Base-by-base conservation (phyloP, 2,329 filamentous ascomycete genomes). In the Colletotrichum higginsianum region DNA sequence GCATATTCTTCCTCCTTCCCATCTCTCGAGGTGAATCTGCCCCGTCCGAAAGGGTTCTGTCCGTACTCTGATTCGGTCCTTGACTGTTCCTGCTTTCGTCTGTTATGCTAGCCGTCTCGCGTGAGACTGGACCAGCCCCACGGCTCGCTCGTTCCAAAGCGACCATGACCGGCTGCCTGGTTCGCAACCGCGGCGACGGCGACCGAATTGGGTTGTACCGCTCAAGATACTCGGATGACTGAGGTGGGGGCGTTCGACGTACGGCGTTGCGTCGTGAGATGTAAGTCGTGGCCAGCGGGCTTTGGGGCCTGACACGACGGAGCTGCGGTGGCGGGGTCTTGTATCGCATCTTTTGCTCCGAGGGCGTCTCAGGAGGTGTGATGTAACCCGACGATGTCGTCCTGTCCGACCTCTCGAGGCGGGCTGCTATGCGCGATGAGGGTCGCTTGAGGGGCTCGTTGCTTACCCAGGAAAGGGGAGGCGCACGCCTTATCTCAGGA, bases 401-500 rank as follows among this genome's bases (percentile, higher is more conserved):
- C 46, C 57, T 74, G 8, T 75, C 75, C 16, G 75, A 77, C 42
- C 70, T 72, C 40, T 74, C 74, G 23, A 66, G 62, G 30, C 73
- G 58, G 35, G 64, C 55, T 46, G 73, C 72, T n/a, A 81, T 71
- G 18, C 79, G 77, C 5, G 82, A 83, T 1, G 82, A 83, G 0
- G 83, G 83, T 0, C 82, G 78, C 47, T 80, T 80, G 46, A 85
- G 75, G 8, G 83, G 81, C 71, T 86, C 82, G 57, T 82, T 77
- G 52, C 77, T 79, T 23, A 85, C 76, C 65, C 79, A 80, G 0
- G 80, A 79, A 7, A 74, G 72, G 9, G 77, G 66, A 9, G 72
- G 65, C 15, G 62, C 61, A 4, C 61, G 61, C 35, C 63, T 67
- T 2, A 56, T 46, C 21, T 62, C 67, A 2, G 61, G 15, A 15